phyloP scores from a whole-genome alignment of 75 land plant genomes.

The Picea sitchensis region DNA sequence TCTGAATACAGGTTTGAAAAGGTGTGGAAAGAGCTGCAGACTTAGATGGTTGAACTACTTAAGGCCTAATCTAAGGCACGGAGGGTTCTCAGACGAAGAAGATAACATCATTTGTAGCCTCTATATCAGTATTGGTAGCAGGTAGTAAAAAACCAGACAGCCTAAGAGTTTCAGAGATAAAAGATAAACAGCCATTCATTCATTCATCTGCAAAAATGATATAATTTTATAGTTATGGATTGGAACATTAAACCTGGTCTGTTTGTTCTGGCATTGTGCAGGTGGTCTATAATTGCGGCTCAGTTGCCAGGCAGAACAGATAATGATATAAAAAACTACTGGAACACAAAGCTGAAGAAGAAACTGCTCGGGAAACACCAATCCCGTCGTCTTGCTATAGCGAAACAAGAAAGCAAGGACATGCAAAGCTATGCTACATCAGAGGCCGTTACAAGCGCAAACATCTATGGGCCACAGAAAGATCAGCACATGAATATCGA shows the following conservation, averaged over 20 bases:
- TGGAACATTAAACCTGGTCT: slow-evolving; percentile 37
- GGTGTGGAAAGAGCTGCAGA: slow-evolving; percentile 85
- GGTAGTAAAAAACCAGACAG: slow-evolving; percentile 18
- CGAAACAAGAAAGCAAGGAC: neutral
- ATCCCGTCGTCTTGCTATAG: slow-evolving; percentile 6
- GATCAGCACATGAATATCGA: slow-evolving; percentile 3
- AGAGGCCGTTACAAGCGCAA: slow-evolving; percentile 1
- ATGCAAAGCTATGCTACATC: slow-evolving; percentile 5
- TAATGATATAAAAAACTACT: slow-evolving; percentile 96
- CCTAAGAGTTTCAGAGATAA: neutral
- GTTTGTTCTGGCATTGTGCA: slow-evolving; percentile 27
- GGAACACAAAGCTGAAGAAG: slow-evolving; percentile 99
- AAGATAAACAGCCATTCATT: neutral
- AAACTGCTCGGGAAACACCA: slow-evolving; percentile 62
- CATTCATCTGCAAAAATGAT: slow-evolving; percentile 16
- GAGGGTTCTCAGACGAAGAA: slow-evolving; percentile 70
- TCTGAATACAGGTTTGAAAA: slow-evolving; percentile 52
- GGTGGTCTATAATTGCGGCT: slow-evolving; percentile 93
- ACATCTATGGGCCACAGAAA: neutral
- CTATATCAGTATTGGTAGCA: slow-evolving; percentile 70
- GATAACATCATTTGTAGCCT: slow-evolving; percentile 61
- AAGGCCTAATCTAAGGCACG: slow-evolving; percentile 73
- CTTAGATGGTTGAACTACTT: slow-evolving; percentile 77
- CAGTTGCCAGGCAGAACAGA: slow-evolving; percentile 95
- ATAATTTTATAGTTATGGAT: slow-evolving; percentile 35